A percentile compares a stretch with the other conserved stretches of the same genome.
Conservation (phyloP, 2,329 filamentous ascomycete genomes). For the Fusarium torulosum region DNA sequence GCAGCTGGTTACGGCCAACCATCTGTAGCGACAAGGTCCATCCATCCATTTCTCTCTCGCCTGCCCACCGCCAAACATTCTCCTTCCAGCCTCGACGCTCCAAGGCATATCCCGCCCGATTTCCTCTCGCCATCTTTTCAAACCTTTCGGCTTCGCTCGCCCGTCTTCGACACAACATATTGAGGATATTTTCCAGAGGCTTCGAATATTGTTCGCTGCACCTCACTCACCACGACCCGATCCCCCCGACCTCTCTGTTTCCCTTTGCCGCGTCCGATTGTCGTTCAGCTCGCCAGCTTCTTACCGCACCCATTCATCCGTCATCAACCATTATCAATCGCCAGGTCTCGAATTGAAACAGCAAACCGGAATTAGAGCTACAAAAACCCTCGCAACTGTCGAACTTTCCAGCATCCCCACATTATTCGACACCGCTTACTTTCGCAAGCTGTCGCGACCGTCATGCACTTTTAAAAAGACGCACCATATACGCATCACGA, state of each 20-base stretch:
- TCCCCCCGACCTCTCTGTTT: constrained; percentile 34
- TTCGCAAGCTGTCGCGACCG: constrained; percentile 34
- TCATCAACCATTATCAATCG: constrained; percentile 20
- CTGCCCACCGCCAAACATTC: constrained; percentile 44
- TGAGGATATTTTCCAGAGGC: constrained; percentile 2
- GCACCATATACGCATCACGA: constrained; percentile 33
- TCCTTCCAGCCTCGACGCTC: constrained; percentile 41
- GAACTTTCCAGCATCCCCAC: constrained; percentile 8
- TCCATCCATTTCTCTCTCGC: constrained; percentile 42
- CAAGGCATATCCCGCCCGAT: constrained; percentile 28
- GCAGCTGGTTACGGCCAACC: constrained; percentile 37
- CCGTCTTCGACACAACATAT: constrained; percentile 8
- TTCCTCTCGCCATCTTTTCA: constrained; percentile 21
- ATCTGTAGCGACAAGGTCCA: constrained; percentile 43
- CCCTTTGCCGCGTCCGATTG: constrained; percentile 36
- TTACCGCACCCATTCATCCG: constrained; percentile 20
- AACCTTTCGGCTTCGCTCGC: constrained; percentile 16
- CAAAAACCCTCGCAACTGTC: constrained; percentile 11
- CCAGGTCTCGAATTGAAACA: constrained; percentile 10
- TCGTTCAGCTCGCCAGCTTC: constrained; percentile 36
- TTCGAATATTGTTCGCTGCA: constrained; percentile 18
- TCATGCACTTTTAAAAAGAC: constrained; percentile 46
- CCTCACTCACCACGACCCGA: constrained; percentile 35
- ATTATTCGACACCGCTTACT: constrained; percentile 30
- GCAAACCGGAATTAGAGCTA: neutral